A percentile compares a stretch with the other conserved stretches of the same genome.
phyloP scores from a whole-genome alignment of 2,329 filamentous ascomycete genomes.

The Phaeosphaeriaceae sp. region DNA sequence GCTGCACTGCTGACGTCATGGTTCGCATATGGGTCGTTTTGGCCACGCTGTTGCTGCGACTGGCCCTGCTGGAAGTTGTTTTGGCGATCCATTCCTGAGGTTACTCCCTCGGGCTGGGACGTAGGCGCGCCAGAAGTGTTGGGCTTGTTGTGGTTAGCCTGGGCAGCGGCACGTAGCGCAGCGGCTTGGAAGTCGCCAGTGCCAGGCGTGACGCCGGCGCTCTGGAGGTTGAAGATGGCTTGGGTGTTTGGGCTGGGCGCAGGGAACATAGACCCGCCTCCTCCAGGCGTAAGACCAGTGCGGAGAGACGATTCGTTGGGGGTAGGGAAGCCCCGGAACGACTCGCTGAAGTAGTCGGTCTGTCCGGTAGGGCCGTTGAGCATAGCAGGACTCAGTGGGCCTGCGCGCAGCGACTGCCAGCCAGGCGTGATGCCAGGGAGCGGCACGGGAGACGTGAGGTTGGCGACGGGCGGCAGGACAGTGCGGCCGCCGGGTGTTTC shows the following conservation, averaged over 20 bases:
- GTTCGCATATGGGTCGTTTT: constrained; percentile 75
- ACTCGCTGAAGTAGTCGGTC: constrained; percentile 88
- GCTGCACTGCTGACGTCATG: constrained; percentile 93
- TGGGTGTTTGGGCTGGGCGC: constrained; percentile 87
- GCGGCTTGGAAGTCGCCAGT: constrained; percentile 96
- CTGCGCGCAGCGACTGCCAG: constrained; percentile 90
- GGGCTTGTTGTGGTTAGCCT: constrained; percentile 50
- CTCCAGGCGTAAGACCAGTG: constrained; percentile 90
- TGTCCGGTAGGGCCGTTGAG: constrained; percentile 76
- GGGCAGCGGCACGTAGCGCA: constrained; percentile 77
- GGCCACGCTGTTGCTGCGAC: constrained; percentile 46
- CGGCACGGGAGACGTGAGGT: constrained; percentile 87
- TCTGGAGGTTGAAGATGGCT: constrained; percentile 80
- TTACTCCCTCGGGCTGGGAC: constrained; percentile 52
- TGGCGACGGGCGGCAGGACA: constrained; percentile 86
- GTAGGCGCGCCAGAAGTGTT: constrained; percentile 50
- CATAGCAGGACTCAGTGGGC: constrained; percentile 96
- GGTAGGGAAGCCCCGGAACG: constrained; percentile 86
- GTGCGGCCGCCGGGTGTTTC: constrained; percentile 79
- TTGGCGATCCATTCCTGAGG: constrained; percentile 61
- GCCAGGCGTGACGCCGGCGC: constrained; percentile 83
- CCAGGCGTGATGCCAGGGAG: constrained; percentile 76
- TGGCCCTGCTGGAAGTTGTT: constrained; percentile 58
- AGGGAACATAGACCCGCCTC: constrained; percentile 96
- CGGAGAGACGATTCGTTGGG: constrained; percentile 95